Percentiles rank a stretch among this genome's conserved stretches.
Conservation (phyloP, 768 basidiomycete species). For the Mycena capillaripes region DNA sequence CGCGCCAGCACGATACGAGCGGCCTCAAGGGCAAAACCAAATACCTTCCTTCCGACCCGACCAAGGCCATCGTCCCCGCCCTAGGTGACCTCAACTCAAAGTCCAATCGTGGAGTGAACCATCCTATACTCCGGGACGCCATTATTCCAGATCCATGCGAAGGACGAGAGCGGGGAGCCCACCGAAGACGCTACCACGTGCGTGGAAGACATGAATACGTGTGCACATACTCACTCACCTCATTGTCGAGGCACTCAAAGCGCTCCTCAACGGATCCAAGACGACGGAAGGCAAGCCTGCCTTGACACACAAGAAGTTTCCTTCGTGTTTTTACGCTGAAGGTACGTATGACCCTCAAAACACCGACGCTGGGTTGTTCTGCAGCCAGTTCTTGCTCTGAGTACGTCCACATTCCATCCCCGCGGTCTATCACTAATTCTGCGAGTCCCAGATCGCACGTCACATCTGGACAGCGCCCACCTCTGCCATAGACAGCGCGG, state of each 20-base stretch:
- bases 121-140: neutral
- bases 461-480: neutral
- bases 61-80: neutral
- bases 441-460: neutral
- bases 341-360: neutral
- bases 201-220: too few species aligned
- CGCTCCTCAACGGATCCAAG: neutral
- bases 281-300: neutral
- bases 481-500: neutral
- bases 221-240: too few species aligned
- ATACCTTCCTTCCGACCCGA: neutral
- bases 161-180: too few species aligned
- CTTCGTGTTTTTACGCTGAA: constrained; percentile 1
- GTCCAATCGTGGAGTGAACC: neutral
- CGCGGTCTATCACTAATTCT: neutral
- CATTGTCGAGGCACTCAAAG: neutral
- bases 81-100: neutral
- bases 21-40: neutral
- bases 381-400: neutral
- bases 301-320: neutral
- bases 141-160: neutral
- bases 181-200: too few species aligned
- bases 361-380: neutral
- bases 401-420: neutral
- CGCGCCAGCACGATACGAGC: neutral